Conservation (phyloP, 2,329 filamentous ascomycete species). For the Thermomyces lanuginosus region DNA sequence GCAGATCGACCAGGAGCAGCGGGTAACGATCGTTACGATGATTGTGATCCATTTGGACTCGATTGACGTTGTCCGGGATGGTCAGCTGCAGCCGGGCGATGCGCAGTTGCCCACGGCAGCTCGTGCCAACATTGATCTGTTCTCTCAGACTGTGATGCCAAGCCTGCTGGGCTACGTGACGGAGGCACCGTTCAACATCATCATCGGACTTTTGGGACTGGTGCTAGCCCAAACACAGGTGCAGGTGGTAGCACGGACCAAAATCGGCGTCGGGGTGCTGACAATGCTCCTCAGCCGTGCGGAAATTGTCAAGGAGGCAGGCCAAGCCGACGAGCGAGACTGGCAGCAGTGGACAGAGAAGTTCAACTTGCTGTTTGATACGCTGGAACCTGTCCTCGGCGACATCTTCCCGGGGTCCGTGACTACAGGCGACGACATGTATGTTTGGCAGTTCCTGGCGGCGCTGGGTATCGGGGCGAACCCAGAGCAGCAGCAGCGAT, state of each 20-base stretch:
- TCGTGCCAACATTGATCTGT: slow-evolving; percentile 84
- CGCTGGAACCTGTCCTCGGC: slow-evolving; percentile 65
- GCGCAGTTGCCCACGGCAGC: slow-evolving; percentile 56
- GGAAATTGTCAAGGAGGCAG: slow-evolving; percentile 76
- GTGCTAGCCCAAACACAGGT: slow-evolving; percentile 70
- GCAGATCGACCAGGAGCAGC: slow-evolving; percentile 79
- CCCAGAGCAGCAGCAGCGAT: slow-evolving; percentile 83
- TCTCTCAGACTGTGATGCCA: slow-evolving; percentile 74
- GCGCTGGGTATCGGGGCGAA: slow-evolving; percentile 86
- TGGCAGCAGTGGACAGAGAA: slow-evolving; percentile 71
- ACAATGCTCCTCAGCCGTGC: slow-evolving; percentile 90
- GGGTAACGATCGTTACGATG: slow-evolving; percentile 84
- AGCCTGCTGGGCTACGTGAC: slow-evolving; percentile 79
- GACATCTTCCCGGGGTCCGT: slow-evolving; percentile 85
- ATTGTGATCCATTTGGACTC: slow-evolving; percentile 86
- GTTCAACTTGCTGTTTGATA: slow-evolving; percentile 77
- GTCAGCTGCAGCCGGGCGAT: slow-evolving; percentile 57
- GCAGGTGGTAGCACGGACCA: slow-evolving; percentile 66
- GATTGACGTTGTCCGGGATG: slow-evolving; percentile 73
- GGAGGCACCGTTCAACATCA: slow-evolving; percentile 77
- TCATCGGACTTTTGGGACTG: slow-evolving; percentile 74
- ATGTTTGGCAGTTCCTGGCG: slow-evolving; percentile 95
- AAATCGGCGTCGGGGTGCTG: slow-evolving; percentile 74
- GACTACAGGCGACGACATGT: slow-evolving; percentile 78
- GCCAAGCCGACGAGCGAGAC: slow-evolving; percentile 50